Evolutionary conservation across 495 filamentous ascomycete genomes (phyloP), one percentile per base, ranked within the genome.

Genomic region (Talaromyces proteolyticus): DNA sequence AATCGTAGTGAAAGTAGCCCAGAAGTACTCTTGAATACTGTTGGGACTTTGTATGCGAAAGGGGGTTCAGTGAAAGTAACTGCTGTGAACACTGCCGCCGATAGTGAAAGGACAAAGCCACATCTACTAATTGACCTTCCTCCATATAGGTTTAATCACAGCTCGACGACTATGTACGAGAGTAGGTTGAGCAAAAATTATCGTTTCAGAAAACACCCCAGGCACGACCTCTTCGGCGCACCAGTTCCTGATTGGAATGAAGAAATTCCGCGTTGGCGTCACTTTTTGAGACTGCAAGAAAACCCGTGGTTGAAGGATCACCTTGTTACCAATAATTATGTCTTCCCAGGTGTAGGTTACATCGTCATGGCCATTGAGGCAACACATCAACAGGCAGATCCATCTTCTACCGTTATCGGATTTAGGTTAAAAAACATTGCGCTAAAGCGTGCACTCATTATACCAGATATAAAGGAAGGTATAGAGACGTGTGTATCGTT

Each of bases 241-340:
- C 63, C 57, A 10, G 60, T 61, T 21, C 25, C 55, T 8, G 62
- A 64, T 50, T 64, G 58, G 54, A 55, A 64, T 44, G 14, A 47
- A 0, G 47, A 57, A 16, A 55, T 59, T 37, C 67, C 67, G 0
- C 56, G 55, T 20, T 79, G 73, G 72, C 55, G 72, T 23, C 59
- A 70, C 40, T 61, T 69, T 37, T 29, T 78, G 3, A 49, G 62
- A n/a, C 43, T 69, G n/a, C 48, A 62, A 7, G 68, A 73, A 17
- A 52, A 68, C 3, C 74, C 74, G 6, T 76, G 73, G 73, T 21
- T 76, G 0, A 49, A 47, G 10, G 63, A 75, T 24, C 70, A 76
- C 49, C 50, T 60, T 23, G 58, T 75, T 1, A 59, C 71, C 19
- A 61, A 59, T 0, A 59, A 62, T 21, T 49, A 58, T 37, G 51